Base-by-base conservation (phyloP, 1,284 basidiomycete species). In the Singerocomus rubriflavus region DNA sequence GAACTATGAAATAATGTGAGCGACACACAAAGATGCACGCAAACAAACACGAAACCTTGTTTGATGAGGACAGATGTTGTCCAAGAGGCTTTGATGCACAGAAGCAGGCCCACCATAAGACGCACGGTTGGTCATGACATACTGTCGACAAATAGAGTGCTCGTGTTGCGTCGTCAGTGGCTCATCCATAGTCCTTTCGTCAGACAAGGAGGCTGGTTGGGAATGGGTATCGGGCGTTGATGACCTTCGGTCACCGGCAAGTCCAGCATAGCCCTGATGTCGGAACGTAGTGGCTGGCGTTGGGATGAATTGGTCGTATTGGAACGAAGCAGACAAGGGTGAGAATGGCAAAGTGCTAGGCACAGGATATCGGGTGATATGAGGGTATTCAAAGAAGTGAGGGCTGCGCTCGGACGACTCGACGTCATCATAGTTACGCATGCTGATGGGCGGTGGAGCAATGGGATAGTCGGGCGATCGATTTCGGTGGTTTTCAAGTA, bases 301-400 rank as follows among this genome's bases (percentile, higher is more conserved):
- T 41, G 56, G 12, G 16, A 48, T 46, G 16, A 51, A 38, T 38
- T 50, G 53, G 13, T 57, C 44, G 14, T 11, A 39, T 54, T 43
- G 44, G 43, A 36, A 30, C 39, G 48, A 35, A 43, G 42, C 6
- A 6, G 44, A 33, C 14, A 46, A 43, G 29, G 55, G 43, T 31
- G 52, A 42, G 13, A 54, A 26, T 2, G 64, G 56, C 34, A 65
- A 55, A 33, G 53, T 52, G 13, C 54, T 53, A 9, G 68, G 63
- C 36, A 65, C 56, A 27, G 68, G 62, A 36, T 54, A 60, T 48
- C 54, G 62, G 8, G 68, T 69, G 17, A 50, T 48, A 36, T 67
- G 67, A 26, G 65, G 34, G 34, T 60, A 48, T 10, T 67, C 65
- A n/a, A 62, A 68, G 14, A 63, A 67, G 27, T 64, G 55, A 39